Conservation (phyloP, 2,329 filamentous ascomycete genomes). For the Aspergillus awamori region DNA sequence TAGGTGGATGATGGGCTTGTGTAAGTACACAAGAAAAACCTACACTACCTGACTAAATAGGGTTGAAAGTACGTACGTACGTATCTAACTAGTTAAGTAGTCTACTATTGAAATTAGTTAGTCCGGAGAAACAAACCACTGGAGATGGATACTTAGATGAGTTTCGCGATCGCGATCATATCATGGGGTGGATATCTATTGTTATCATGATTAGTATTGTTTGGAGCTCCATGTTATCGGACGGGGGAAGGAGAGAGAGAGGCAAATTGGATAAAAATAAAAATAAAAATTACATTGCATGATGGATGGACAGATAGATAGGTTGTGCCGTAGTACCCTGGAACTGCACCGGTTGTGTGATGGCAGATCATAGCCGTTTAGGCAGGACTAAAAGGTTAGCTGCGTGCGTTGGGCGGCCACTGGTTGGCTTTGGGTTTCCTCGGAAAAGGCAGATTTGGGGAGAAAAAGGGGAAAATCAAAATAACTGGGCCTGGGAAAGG, state of each 20-base stretch:
- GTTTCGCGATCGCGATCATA: too few relatives aligned
- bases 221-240: background rate
- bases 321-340: background rate
- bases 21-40: background rate
- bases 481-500: background rate
- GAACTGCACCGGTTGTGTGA: constrained; percentile 10
- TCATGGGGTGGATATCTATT: too few relatives aligned
- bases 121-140: too few relatives aligned
- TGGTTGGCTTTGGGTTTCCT: background rate
- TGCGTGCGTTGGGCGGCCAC: constrained; percentile 1
- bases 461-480: background rate
- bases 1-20: background rate
- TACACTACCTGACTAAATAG: too few relatives aligned
- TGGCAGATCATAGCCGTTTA: constrained; percentile 22
- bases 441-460: background rate
- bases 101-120: too few relatives aligned
- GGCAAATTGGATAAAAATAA: background rate
- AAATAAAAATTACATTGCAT: background rate
- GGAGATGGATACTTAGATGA: too few relatives aligned
- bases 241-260: background rate
- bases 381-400: constrained; percentile 18
- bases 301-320: background rate
- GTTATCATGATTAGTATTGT: too few relatives aligned
- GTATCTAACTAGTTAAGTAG: too few relatives aligned
- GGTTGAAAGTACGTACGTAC: too few relatives aligned